Percentiles rank a stretch among this genome's conserved stretches.
phyloP scores from a whole-genome alignment of 2,329 filamentous ascomycete genomes.

The Thelonectria rubi region DNA sequence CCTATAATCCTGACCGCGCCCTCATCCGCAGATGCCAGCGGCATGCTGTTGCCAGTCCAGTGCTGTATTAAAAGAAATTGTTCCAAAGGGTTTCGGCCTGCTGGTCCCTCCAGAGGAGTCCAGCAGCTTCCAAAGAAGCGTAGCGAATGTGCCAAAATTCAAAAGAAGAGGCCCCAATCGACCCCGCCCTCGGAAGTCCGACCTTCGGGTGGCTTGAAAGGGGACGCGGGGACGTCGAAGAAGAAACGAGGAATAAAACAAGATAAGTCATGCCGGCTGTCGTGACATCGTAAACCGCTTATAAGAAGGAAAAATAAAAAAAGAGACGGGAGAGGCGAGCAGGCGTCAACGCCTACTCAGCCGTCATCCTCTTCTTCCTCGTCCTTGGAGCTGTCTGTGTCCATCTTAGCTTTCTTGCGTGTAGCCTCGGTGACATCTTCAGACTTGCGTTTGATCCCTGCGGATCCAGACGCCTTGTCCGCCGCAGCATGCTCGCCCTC shows the following conservation, averaged over 20 bases:
- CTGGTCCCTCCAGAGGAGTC: conserved; percentile 15
- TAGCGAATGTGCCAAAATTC: conserved; percentile 30
- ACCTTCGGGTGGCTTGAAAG: conserved; percentile 14
- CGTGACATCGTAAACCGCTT: conserved; percentile 51
- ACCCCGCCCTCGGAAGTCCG: conserved; percentile 24
- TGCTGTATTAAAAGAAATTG: conserved; percentile 48
- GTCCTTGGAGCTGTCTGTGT: conserved; percentile 50
- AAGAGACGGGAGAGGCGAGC: conserved; percentile 38
- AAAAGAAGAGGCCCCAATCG: conserved; percentile 26
- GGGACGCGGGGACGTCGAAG: conserved; percentile 23
- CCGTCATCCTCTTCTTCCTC: conserved; percentile 58
- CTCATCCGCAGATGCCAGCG: conserved; percentile 33
- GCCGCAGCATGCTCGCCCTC: conserved; percentile 39
- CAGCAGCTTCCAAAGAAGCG: conserved; percentile 17
- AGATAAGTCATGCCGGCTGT: conserved; percentile 43
- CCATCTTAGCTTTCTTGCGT: conserved; percentile 67
- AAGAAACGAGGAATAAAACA: conserved; percentile 32
- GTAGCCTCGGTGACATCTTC: conserved; percentile 57
- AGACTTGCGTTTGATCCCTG: conserved; percentile 69
- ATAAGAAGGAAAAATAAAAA: conserved; percentile 41
- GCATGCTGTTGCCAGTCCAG: conserved; percentile 53
- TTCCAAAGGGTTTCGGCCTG: conserved; percentile 16
- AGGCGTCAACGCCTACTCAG: conserved; percentile 41
- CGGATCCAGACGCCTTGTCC: conserved; percentile 39
- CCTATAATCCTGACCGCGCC: conserved; percentile 44